Evolutionary conservation across 352 stramenopile genomes (phyloP), one percentile per base, ranked within the genome.

Genomic region (Pythium rishiriense): DNA sequence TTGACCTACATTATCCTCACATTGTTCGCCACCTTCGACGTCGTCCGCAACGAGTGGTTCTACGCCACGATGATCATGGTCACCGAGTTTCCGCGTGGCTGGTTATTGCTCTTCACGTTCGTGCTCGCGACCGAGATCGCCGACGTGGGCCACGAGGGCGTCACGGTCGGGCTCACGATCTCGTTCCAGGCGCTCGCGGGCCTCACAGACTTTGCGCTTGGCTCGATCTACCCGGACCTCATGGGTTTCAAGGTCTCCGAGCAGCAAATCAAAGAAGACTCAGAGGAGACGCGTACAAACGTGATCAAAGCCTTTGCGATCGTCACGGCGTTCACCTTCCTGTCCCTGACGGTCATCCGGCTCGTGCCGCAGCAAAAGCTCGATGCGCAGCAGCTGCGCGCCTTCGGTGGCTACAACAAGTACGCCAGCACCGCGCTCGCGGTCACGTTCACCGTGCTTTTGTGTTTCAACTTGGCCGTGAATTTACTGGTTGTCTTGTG

Each of bases 51-150:
- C 26, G 70, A 78, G n/a, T 84, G 77, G 75, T 85, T 79, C 50
- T 91, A 82, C 35, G 48, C 51, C 1, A n/a, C 77, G 8, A 62
- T 74, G 24, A 48, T 62, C 1, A 70, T 66, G 0, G 17, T 88
- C 6, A 62, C 71, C 7, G 69, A 73, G 21, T 68, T 85, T 43
- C 68, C 74, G 4, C 76, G 78, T 26, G 70, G 56, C 7, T 84
- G 77, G 72, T 58, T 88, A 15, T 33, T 77, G 52, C 28, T 91
- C 10, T 83, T 78, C 37, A 70, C 53, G 0, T 52, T 87, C 17
- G 28, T 89, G 9, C 64, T 72, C 5, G 63, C 70, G 1, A 90
- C 80, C 1, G 83, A 91, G 56, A 81, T 90, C 46, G 68, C 80
- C 6, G 68, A 80, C 21, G 53, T 80, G 2, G 83, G 79, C 3